A percentile compares a stretch with the other conserved stretches of the same genome.
Evolutionary conservation across 495 filamentous ascomycete genomes (phyloP).

Genomic region (Pseudevernia furfuracea): DNA sequence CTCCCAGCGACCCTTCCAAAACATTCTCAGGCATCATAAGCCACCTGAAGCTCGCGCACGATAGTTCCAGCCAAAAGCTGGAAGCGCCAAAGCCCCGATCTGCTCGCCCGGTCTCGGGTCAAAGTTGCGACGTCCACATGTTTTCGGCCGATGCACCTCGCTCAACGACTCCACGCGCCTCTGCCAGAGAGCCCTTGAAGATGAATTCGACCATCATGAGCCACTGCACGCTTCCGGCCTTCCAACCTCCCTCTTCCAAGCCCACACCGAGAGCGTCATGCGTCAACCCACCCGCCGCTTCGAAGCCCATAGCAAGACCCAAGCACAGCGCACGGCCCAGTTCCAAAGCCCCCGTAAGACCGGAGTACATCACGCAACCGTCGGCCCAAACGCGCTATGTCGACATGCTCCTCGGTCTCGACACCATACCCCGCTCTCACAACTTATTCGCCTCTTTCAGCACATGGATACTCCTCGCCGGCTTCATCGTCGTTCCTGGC

Average conservation of each 20-base stretch:
- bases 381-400: constrained; percentile 23
- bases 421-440: constrained; percentile 27
- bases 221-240: neutral
- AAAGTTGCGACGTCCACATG: neutral
- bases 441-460: constrained; percentile 30
- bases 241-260: neutral
- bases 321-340: neutral
- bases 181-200: neutral
- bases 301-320: constrained; percentile 21
- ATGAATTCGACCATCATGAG: neutral
- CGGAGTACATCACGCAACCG: neutral
- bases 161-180: neutral
- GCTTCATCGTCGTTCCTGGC: constrained; percentile 34
- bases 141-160: neutral
- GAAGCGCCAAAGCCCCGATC: neutral
- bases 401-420: constrained; percentile 30
- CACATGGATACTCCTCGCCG: constrained; percentile 34
- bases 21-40: neutral
- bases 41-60: neutral
- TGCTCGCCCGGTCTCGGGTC: neutral
- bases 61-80: neutral
- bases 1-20: neutral
- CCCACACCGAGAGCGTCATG: neutral
- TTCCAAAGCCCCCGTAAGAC: neutral
- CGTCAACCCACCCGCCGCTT: neutral